Base-by-base conservation (phyloP, 352 stramenopile genomes). In the Pythium oligandrum region DNA sequence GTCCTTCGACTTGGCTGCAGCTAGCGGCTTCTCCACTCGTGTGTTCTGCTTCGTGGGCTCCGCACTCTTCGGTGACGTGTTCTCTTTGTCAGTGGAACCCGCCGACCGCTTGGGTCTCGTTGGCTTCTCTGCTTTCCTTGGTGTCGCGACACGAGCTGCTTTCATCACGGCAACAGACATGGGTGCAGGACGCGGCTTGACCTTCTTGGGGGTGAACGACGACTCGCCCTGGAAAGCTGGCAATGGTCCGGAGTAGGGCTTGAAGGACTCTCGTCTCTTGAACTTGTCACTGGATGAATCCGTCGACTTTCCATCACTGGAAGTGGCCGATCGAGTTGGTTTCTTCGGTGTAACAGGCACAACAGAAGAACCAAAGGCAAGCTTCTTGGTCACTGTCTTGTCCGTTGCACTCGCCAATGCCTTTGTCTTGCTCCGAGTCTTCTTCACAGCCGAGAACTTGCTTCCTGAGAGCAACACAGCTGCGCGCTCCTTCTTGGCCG, bases 241-340 rank as follows among this genome's bases (percentile, higher is more conserved):
- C 48, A 91, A 49, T 2, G 76, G 78, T 1, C 80, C 80, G 37
- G 53, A 78, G 61, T 91, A 85, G n/a, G 80, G 80, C 51, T 77
- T 88, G 64, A 86, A 90, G 47, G 30, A 56, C 38, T 52, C 32
- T 10, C 11, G 38, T 10, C 55, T 39, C 17, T 48, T 31, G 38
- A 1, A 9, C 26, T n/a, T 6, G 6, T 6, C 43, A 30, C 8
- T 9, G 10, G 8, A 11, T 48, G 9, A 11, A 7, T 31, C 26
- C 6, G 43, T 48, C 8, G 17, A n/a, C 6, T 31, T 48, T 6
- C 6, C 43, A 6, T 48, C 43, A 48, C 43, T 48, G 17, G 8
- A 7, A 11, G 43, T 31, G 9, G 8, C 17, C 9, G 8, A 9
- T 30, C 8, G 7, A 42, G 7, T 42, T 12, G 7, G 7, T 12